Evolutionary conservation across 2,329 filamentous ascomycete species (phyloP).

Genomic region (Beauveria sp.): DNA sequence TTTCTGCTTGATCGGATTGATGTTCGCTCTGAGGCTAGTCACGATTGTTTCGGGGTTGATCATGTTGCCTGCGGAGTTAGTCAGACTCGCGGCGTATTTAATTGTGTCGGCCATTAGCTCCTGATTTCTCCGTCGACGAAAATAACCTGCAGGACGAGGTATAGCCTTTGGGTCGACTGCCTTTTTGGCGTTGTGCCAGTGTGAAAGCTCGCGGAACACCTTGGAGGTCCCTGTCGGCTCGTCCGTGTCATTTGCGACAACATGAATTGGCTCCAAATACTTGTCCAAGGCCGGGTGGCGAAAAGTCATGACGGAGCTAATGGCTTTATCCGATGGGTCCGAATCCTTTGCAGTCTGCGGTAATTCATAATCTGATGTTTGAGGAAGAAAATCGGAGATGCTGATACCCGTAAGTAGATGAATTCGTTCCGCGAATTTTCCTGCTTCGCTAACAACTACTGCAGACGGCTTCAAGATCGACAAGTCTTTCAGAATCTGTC

Average conservation of each 20-base stretch:
- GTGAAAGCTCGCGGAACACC: constrained; percentile 41
- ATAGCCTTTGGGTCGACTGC: constrained; percentile 34
- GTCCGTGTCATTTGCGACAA: constrained; percentile 22
- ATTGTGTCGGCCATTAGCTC: constrained; percentile 60
- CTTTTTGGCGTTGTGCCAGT: constrained; percentile 57
- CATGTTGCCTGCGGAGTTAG: constrained; percentile 53
- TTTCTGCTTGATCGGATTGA: constrained; percentile 13
- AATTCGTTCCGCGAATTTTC: neutral
- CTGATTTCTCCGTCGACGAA: constrained; percentile 45
- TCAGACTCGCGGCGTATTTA: constrained; percentile 62
- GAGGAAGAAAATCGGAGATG: neutral
- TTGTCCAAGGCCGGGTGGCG: constrained; percentile 38
- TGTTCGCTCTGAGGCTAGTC: neutral
- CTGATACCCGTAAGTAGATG: constrained; percentile 2
- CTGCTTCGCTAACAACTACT: neutral
- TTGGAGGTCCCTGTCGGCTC: constrained; percentile 20
- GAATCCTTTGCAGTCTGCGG: neutral
- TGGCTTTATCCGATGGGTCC: neutral
- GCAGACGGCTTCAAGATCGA: neutral
- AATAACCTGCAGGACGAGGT: constrained; percentile 20
- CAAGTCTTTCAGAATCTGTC: constrained; percentile 15
- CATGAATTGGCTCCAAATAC: constrained; percentile 35
- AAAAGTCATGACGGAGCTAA: constrained; percentile 35
- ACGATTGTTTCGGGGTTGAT: constrained; percentile 60
- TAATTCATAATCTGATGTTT: neutral